These are phyloP conservation scores for Bretschneidera sinensis DNA, from an alignment of 345 rosid species.

Conservation along the genomic window DNA sequence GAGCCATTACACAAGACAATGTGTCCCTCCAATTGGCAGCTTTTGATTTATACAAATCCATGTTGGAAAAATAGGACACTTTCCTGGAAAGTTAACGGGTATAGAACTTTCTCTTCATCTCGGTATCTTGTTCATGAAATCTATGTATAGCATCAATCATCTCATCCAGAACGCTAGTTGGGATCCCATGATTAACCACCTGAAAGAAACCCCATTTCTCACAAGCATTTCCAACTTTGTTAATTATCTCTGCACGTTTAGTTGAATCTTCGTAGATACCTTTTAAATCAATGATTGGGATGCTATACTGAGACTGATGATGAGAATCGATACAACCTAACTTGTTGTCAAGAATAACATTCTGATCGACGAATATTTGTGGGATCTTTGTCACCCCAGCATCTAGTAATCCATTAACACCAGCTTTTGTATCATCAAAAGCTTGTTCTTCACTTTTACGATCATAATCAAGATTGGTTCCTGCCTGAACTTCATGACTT, in stretches of 20 bases:
- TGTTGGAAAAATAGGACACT: slow-evolving; percentile 30
- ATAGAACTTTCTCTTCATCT: slow-evolving; percentile 25
- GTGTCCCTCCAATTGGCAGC: slow-evolving; percentile 46
- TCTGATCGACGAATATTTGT: slow-evolving; percentile 21
- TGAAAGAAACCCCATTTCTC: slow-evolving; percentile 46
- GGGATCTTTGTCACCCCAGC: slow-evolving; percentile 30
- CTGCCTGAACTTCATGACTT: neutral
- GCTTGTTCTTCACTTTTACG: slow-evolving; percentile 19
- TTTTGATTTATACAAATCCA: slow-evolving; percentile 22
- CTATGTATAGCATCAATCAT: slow-evolving; percentile 27
- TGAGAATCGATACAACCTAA: neutral
- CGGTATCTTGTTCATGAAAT: slow-evolving; percentile 36
- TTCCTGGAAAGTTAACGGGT: slow-evolving; percentile 22
- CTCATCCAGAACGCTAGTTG: slow-evolving; percentile 16
- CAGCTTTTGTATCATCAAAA: slow-evolving; percentile 35
- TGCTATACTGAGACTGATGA: neutral
- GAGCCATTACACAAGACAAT: slow-evolving; percentile 23
- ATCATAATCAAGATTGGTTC: slow-evolving; percentile 2
- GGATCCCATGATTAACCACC: slow-evolving; percentile 40
- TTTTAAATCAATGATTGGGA: slow-evolving; percentile 35
- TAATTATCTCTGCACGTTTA: slow-evolving; percentile 11
- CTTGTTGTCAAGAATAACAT: neutral
- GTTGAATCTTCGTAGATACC: slow-evolving; percentile 5
- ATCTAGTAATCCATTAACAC: slow-evolving; percentile 38
- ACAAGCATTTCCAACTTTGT: slow-evolving; percentile 24